Base-by-base conservation (phyloP, 345 rosid genomes). In the Ailanthus altissimus region DNA sequence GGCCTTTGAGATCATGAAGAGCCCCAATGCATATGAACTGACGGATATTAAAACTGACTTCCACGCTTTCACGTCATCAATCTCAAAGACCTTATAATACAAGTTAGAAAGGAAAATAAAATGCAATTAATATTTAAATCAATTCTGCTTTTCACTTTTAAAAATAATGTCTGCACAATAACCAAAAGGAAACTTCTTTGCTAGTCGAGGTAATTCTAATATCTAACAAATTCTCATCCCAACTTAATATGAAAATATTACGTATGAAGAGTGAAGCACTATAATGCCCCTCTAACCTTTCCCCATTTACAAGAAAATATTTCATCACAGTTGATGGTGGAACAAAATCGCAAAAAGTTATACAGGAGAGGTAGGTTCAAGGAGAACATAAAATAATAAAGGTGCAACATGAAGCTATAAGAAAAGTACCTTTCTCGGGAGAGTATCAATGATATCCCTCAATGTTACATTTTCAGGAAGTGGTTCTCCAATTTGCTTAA, bases 21-120 rank as follows among this genome's bases (percentile, higher is more conserved):
- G 86, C 42, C 99, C 99, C 84, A 92, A 76, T 0, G 97, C 72
- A 74, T 95, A 95, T 49, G 99, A 92, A 79, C 93, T 83, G 78
- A 75, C 88, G 9, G 99, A 93, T 89, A 84, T 71, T 75, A 95
- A 87, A 72, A 92, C 92, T 70, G 98, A 83, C 84, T 84, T 89
- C 97, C 94, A 93, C 63, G 99, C 99, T 84, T 95, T 92, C 73
- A 77, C 77, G 73, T 92, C 89, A 78, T 95, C 88, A 59, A 95
- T 89, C 88, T 95, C 98, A 81, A 93, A 93, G 65, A 95, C 93
- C 99, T 93, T 23, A 72, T 16, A 70, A 81, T 53, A 36, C 79
- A 73, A 78, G 42, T 60, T 53, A 14, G 58, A 66, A 64, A 53
- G 38, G 53, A 67, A 53, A 68, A 68, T 32, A 7, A 21, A 69